Conservation (phyloP, 352 stramenopile genomes). For the Phytophthora citricola region DNA sequence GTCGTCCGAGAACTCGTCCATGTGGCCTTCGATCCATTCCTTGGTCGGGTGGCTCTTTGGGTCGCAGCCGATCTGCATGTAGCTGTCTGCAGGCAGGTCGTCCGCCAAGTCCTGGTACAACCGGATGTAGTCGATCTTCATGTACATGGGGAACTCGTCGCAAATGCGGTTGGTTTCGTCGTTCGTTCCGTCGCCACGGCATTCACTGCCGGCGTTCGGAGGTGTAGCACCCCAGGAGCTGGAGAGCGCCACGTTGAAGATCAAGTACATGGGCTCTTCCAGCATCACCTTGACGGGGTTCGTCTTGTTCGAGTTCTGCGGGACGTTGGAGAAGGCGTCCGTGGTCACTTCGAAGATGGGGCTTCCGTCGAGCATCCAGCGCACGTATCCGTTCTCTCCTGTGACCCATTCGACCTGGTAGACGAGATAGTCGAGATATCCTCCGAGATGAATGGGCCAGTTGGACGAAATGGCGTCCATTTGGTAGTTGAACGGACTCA, state of each 20-base stretch:
- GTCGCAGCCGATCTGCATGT: constrained; percentile 69
- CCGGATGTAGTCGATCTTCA: constrained; percentile 80
- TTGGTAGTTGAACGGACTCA: constrained; percentile 77
- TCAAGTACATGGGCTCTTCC: constrained; percentile 93
- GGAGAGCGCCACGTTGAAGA: constrained; percentile 94
- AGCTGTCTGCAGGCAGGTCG: constrained; percentile 48
- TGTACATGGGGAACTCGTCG: constrained; percentile 75
- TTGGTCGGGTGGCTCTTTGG: constrained; percentile 62
- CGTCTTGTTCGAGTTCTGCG: constrained; percentile 47
- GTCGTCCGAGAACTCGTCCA: constrained; percentile 66
- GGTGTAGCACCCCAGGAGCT: constrained; percentile 83
- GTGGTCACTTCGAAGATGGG: constrained; percentile 71
- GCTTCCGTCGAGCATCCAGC: constrained; percentile 68
- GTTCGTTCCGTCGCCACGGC: constrained; percentile 58
- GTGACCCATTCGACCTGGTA: constrained; percentile 85
- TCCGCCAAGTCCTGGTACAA: constrained; percentile 62
- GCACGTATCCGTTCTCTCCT: constrained; percentile 64
- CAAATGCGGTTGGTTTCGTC: constrained; percentile 56
- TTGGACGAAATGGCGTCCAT: constrained; percentile 84
- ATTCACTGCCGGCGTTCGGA: constrained; percentile 54
- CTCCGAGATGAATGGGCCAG: constrained; percentile 67
- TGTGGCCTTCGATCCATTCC: constrained; percentile 69
- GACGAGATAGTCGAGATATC: constrained; percentile 61
- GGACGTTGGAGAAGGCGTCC: constrained; percentile 56
- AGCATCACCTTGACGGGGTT: constrained; percentile 77